Evolutionary conservation across 169 alveolate genomes (phyloP).

Genomic region (Babesia bigemina): DNA sequence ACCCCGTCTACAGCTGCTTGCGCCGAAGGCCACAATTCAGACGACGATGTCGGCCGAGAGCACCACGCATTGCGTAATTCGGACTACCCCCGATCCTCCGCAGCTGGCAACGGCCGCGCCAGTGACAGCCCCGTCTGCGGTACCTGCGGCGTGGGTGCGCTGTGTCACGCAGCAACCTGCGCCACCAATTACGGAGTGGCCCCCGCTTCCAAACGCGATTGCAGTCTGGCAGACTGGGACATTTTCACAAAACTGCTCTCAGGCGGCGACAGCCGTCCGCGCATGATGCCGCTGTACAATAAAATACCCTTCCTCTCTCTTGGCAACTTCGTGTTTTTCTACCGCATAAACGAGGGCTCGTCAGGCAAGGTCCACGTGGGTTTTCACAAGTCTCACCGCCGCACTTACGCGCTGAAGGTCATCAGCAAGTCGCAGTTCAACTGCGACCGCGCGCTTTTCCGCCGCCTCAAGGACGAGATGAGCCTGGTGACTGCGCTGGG

Average conservation of each 20-base stretch:
- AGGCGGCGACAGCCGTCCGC: not conserved
- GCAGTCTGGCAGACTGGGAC: conserved; percentile 13
- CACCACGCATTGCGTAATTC: not conserved
- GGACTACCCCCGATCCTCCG: not conserved
- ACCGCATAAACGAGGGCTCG: conserved; percentile 77
- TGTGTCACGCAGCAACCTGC: not conserved
- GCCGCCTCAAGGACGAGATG: conserved; percentile 77
- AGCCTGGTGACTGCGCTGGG: conserved; percentile 71
- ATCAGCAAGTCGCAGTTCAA: conserved; percentile 70
- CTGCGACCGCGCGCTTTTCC: conserved; percentile 66
- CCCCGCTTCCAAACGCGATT: not conserved
- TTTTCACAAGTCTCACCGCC: conserved; percentile 65
- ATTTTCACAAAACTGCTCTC: conserved; percentile 1
- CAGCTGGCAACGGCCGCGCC: not conserved
- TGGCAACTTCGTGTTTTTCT: conserved; percentile 71
- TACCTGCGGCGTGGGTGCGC: not conserved
- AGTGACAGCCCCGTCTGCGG: not conserved
- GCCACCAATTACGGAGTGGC: not conserved
- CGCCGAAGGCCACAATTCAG: not conserved
- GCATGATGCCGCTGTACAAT: conserved; percentile 48
- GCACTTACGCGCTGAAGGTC: conserved; percentile 70
- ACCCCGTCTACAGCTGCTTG: not conserved
- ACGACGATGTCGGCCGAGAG: not conserved
- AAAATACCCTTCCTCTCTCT: conserved; percentile 65
- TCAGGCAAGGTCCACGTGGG: conserved; percentile 77